These are phyloP conservation scores for Nakazawaea peltata DNA, from an alignment of 805 yeast species.

Conservation along the genomic window DNA sequence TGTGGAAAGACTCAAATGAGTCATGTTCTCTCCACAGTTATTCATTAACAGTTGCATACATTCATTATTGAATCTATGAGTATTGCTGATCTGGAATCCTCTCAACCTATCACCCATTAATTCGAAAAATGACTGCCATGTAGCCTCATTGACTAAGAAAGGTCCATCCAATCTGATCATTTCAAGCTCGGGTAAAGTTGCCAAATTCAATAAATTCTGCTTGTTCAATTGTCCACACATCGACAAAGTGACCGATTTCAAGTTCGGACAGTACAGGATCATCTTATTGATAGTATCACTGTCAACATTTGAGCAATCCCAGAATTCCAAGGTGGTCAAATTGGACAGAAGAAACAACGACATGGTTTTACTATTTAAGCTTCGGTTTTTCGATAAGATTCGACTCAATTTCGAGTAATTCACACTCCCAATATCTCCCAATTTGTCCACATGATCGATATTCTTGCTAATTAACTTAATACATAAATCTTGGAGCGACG, in stretches of 20 bases:
- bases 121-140: conserved; percentile 76
- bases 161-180: conserved; percentile 79
- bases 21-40: conserved; percentile 48
- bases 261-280: conserved; percentile 70
- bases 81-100: conserved; percentile 61
- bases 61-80: conserved; percentile 73
- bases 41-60: conserved; percentile 56
- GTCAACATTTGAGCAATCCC: conserved; percentile 87
- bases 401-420: conserved; percentile 67
- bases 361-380: conserved; percentile 65
- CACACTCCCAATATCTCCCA: conserved; percentile 79
- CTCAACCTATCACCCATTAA: conserved; percentile 43
- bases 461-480: conserved; percentile 57
- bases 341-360: conserved; percentile 63
- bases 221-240: conserved; percentile 94
- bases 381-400: conserved; percentile 76
- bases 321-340: conserved; percentile 54
- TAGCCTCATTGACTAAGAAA: conserved; percentile 64
- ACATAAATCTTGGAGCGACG: conserved; percentile 78
- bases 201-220: conserved; percentile 59
- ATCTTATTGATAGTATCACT: conserved; percentile 58
- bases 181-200: conserved; percentile 47
- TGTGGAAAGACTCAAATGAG: conserved; percentile 52
- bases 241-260: conserved; percentile 56
- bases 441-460: conserved; percentile 66